These are phyloP conservation scores for Clarireedia monteithiana DNA, from an alignment of 2,329 filamentous ascomycete genomes.

Conservation along the genomic window DNA sequence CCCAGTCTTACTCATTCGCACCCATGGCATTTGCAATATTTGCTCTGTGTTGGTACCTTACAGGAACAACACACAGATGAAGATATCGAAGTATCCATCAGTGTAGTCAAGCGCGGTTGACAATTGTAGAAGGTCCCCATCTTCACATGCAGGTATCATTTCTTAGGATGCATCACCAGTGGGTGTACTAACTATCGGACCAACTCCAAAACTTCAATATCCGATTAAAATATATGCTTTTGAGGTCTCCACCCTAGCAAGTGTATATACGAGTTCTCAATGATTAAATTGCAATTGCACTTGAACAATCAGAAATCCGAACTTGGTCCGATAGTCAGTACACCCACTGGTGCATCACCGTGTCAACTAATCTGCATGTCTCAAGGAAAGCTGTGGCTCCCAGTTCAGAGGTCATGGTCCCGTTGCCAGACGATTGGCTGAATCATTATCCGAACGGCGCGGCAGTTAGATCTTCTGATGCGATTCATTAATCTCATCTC, in stretches of 20 bases:
- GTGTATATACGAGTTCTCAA: no score
- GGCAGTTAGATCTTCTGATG: background rate
- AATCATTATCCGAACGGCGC: background rate
- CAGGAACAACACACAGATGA: background rate
- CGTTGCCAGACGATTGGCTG: constrained; percentile 5
- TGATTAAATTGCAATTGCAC: no score
- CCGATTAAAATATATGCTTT: no score
- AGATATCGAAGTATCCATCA: background rate
- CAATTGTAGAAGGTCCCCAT: background rate
- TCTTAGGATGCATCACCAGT: background rate
- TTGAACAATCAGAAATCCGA: no score
- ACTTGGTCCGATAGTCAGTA: no score
- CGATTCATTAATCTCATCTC: background rate
- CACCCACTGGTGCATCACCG: background rate
- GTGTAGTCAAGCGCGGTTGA: background rate
- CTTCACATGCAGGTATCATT: background rate
- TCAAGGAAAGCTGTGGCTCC: background rate
- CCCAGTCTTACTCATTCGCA: background rate
- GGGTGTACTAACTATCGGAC: no score
- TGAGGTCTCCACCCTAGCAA: no score
- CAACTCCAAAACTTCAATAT: no score
- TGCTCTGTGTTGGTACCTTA: background rate
- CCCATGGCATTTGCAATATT: background rate
- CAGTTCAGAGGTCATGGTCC: constrained; percentile 3
- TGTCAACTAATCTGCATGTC: background rate